phyloP scores from a whole-genome alignment of 1,139 yeast species.

The Meyerozyma elateridarum region DNA sequence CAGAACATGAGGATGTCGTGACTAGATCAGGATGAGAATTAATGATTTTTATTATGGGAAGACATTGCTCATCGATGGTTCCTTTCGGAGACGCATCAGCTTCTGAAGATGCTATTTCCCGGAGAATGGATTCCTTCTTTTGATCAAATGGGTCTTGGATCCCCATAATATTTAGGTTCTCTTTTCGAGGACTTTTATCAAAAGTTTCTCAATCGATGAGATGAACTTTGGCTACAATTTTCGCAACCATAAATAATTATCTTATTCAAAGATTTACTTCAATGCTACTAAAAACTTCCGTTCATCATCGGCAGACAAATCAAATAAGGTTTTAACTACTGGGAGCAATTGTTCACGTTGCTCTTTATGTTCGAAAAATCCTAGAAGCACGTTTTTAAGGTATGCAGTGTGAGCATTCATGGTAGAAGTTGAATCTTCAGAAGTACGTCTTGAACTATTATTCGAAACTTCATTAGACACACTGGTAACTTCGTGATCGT shows the following conservation, averaged over 20 bases:
- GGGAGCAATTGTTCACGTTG: slow-evolving; percentile 82
- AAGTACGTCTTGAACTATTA: slow-evolving; percentile 4
- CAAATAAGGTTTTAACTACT: slow-evolving; percentile 71
- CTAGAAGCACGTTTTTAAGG: slow-evolving; percentile 79
- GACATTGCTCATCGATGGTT: slow-evolving; percentile 63
- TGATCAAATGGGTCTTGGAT: slow-evolving; percentile 61
- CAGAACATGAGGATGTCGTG: slow-evolving; percentile 86
- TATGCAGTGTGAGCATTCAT: slow-evolving; percentile 54
- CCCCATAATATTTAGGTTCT: no score
- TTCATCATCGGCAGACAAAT: slow-evolving; percentile 67
- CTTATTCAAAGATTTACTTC: no score
- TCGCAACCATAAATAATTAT: no score
- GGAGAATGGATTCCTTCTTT: slow-evolving; percentile 57
- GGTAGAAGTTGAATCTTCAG: neutral
- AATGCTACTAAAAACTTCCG: slow-evolving; percentile 61
- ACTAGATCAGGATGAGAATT: slow-evolving; percentile 65
- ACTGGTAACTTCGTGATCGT: no score
- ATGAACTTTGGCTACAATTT: no score
- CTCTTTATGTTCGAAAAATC: slow-evolving; percentile 88
- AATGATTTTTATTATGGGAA: slow-evolving; percentile 66
- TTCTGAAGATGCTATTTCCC: slow-evolving; percentile 45
- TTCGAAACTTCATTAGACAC: slow-evolving; percentile 3
- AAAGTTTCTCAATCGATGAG: no score
- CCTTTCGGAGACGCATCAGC: slow-evolving; percentile 82
- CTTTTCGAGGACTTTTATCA: no score